Evolutionary conservation across 176 grass and related monocot species (phyloP), one percentile per base, ranked within the genome.

Genomic region (Musa beccarii): DNA sequence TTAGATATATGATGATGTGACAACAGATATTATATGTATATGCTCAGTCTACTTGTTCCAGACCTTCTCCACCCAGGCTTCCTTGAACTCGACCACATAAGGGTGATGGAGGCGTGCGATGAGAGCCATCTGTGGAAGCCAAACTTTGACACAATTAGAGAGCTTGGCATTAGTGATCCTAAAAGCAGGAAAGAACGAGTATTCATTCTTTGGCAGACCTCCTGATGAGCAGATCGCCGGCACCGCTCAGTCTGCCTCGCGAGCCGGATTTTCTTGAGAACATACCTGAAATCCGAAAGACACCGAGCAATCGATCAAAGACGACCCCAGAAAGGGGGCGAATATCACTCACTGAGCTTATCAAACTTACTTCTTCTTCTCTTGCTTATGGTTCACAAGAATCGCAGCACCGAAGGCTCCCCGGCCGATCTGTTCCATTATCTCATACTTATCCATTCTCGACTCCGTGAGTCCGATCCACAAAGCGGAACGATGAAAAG

Each of bases 21-120:
- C 54, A 79, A 67, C 0, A 15, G 75, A 84, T 11, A 78, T 77
- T 80, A 71, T n/a, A 57, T 29, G 66, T 20, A 14, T 77, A 3
- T 23, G 25, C 52, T 66, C 65, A 24, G 81, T 55, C 20, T 81
- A 68, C 17, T 79, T 8, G 50, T 76, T 66, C 64, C 75, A 81
- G 86, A 99, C 96, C 96, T 99, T 99, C 79, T 99, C 96, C 67
- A 95, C 96, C 96, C 96, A 99, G 81, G 96, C 96, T 77, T 99
- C 96, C 67, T 99, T 99, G 85, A 89, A 99, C 79, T 99, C 96
- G 23, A 99, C 91, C 14, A 89, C 92, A 34, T 89, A 99, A 75
- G 96, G 96, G 81, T 99, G 89, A 59, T 95, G 96, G 75, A 99
- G 63, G 34, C 90, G 90, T 62, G 96, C 96, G 69, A 99, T 99